phyloP scores from a whole-genome alignment of 768 basidiomycete species.

The Trametes coccinea region DNA sequence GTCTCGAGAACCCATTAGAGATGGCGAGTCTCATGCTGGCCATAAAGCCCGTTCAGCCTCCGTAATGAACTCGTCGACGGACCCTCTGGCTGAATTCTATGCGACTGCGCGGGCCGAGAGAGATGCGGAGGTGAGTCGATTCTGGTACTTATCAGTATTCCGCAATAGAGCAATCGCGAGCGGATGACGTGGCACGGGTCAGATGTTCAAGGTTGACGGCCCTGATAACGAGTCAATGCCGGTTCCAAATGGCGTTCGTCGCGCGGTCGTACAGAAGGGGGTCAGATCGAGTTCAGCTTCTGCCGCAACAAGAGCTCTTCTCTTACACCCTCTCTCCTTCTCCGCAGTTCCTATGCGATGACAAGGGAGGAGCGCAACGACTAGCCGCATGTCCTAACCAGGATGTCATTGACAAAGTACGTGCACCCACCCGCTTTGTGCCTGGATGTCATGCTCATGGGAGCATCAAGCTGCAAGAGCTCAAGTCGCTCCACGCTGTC shows the following conservation, averaged over 20 bases:
- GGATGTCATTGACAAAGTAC: slow-evolving; percentile 72
- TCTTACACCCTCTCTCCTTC: neutral
- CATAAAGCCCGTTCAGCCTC: neutral
- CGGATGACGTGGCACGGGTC: slow-evolving; percentile 7
- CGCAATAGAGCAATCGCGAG: neutral
- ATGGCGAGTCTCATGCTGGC: neutral
- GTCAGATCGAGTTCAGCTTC: neutral
- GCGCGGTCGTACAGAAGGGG: slow-evolving; percentile 17
- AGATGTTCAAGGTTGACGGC: slow-evolving; percentile 6
- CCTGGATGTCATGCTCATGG: neutral
- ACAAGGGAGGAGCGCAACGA: slow-evolving; percentile 36
- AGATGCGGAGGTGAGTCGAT: slow-evolving; percentile 42
- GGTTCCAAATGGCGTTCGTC: neutral
- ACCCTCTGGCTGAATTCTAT: slow-evolving; percentile 70
- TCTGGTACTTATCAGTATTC: neutral
- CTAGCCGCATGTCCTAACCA: slow-evolving; percentile 56
- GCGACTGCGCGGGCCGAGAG: slow-evolving; percentile 51
- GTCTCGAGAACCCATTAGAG: neutral
- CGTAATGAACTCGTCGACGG: slow-evolving; percentile 26
- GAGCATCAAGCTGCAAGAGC: slow-evolving; percentile 57
- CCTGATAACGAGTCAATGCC: neutral
- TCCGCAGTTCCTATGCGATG: slow-evolving; percentile 57
- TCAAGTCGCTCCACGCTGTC: slow-evolving; percentile 62
- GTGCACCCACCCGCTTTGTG: neutral
- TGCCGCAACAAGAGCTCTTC: neutral